Evolutionary conservation across 2,329 filamentous ascomycete genomes (phyloP).

Genomic region (Talaromyces sp.): DNA sequence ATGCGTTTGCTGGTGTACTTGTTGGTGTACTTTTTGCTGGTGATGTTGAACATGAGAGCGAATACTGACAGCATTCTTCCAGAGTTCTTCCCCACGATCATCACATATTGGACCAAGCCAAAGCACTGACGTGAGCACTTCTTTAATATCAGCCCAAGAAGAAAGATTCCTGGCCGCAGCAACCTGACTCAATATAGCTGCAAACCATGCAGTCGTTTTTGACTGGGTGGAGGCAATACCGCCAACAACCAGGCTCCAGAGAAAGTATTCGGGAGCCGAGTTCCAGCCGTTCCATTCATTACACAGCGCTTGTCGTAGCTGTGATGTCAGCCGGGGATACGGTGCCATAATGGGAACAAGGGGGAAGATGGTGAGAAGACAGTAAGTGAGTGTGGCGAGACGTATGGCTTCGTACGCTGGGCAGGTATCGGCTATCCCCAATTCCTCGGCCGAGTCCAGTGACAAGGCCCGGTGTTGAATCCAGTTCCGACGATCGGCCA

Average conservation of each 20-base stretch:
- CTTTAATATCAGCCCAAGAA: slow-evolving; percentile 16
- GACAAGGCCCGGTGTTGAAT: slow-evolving; percentile 22
- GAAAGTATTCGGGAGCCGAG: slow-evolving; percentile 14
- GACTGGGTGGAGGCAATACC: slow-evolving; percentile 18
- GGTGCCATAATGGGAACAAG: slow-evolving; percentile 19
- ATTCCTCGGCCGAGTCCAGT: slow-evolving; percentile 13
- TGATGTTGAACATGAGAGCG: slow-evolving; percentile 8
- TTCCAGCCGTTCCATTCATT: slow-evolving; percentile 13
- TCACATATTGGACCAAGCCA: slow-evolving; percentile 21
- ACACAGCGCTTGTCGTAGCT: slow-evolving; percentile 14
- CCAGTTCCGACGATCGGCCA: slow-evolving; percentile 21
- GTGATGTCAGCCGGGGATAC: slow-evolving; percentile 16
- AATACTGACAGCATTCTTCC: slow-evolving; percentile 10
- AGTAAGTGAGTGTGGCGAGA: slow-evolving; percentile 19
- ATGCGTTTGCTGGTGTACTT: neutral
- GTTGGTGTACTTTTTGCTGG: slow-evolving; percentile 6
- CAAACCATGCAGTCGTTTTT: slow-evolving; percentile 17
- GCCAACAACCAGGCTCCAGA: slow-evolving; percentile 20
- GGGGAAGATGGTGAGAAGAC: slow-evolving; percentile 20
- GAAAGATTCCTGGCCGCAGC: slow-evolving; percentile 13
- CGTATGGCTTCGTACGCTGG: slow-evolving; percentile 18
- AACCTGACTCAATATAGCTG: slow-evolving; percentile 15
- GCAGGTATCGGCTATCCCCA: slow-evolving; percentile 1
- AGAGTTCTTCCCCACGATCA: slow-evolving; percentile 19
- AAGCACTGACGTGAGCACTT: slow-evolving; percentile 16